phyloP scores from a whole-genome alignment of 441 rosid genomes.

The Pelargonium citronellum region DNA sequence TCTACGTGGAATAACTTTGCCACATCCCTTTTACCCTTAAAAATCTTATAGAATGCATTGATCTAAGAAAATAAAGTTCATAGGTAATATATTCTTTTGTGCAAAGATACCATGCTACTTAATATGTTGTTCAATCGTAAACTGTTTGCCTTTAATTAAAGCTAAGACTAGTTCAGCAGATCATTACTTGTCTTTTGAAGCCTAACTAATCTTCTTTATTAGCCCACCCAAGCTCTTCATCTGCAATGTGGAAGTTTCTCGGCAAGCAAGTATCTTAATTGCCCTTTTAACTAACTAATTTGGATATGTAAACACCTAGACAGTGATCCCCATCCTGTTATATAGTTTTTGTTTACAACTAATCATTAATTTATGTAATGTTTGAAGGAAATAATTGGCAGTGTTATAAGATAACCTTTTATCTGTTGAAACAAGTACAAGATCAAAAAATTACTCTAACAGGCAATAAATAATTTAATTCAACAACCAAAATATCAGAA shows the following conservation, averaged over 20 bases:
- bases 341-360: neutral
- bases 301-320: no score
- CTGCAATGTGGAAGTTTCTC: no score
- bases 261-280: no score
- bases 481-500: neutral
- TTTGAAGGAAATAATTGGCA: neutral
- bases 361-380: neutral
- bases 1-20: neutral
- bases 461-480: neutral
- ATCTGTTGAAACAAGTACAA: neutral
- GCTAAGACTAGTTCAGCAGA: neutral
- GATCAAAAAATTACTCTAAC: neutral
- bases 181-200: neutral
- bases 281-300: no score
- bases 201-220: no score
- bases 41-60: neutral
- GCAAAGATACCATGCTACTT: neutral
- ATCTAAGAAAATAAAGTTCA: neutral
- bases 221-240: no score
- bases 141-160: neutral
- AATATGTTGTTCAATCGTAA: neutral
- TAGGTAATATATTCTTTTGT: neutral
- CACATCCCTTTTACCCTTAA: neutral
- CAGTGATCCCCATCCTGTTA: neutral
- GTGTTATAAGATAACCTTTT: neutral